phyloP scores from a whole-genome alignment of 2,329 filamentous ascomycete species.

The Lasiodiplodia sp. region DNA sequence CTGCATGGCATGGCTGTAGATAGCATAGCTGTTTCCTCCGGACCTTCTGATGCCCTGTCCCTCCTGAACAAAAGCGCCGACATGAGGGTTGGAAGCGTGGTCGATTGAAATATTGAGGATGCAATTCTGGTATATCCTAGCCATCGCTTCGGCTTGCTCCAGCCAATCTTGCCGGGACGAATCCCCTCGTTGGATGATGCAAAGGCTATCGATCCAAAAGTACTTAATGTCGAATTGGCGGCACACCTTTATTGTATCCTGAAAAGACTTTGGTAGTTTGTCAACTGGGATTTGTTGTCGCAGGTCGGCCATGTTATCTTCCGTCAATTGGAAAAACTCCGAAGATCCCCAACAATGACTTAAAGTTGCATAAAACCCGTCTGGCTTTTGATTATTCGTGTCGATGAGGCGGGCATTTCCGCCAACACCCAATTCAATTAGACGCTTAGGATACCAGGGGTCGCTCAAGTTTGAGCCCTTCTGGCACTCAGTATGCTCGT shows the following conservation, averaged over 20 bases:
- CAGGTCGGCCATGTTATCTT: not conserved
- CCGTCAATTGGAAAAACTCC: not conserved
- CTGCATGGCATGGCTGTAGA: no score
- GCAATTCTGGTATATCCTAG: not conserved
- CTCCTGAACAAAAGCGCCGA: not conserved
- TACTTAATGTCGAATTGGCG: not conserved
- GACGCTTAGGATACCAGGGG: no score
- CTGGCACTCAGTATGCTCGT: no score
- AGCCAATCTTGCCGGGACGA: not conserved
- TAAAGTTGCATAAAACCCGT: not conserved
- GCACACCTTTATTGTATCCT: not conserved
- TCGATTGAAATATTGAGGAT: not conserved
- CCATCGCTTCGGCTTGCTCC: not conserved
- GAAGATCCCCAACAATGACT: not conserved
- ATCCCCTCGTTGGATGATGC: not conserved
- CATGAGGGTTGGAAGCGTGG: not conserved
- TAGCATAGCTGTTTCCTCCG: no score
- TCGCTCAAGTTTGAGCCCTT: no score
- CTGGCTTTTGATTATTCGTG: no score
- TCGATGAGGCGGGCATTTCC: no score
- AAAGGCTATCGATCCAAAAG: not conserved
- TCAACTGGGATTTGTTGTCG: not conserved
- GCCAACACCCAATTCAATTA: no score
- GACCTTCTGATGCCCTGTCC: not conserved
- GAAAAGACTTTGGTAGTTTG: not conserved